Evolutionary conservation across 164 flowering plant species (phyloP).

Genomic region (Liriodendron chinense): DNA sequence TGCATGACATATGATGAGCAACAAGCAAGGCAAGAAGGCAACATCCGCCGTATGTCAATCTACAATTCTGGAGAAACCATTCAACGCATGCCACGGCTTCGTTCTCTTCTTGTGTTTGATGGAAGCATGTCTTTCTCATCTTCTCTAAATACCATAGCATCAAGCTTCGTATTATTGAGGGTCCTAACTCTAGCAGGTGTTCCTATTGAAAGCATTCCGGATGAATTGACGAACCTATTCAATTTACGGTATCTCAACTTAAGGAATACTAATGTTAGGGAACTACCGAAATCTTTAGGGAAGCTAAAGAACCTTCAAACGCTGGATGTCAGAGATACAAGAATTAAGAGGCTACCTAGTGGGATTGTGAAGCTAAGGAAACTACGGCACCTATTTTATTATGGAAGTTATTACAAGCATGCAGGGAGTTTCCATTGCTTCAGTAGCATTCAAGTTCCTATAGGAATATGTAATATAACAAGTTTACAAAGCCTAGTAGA

Average conservation of each 20-base stretch:
- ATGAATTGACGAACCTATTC: background rate
- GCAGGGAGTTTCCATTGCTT: too few relatives aligned
- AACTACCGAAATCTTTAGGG: background rate
- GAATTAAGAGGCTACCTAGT: background rate
- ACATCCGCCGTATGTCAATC: constrained; percentile 4
- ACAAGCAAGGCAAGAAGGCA: background rate
- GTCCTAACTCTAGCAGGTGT: background rate
- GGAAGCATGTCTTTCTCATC: background rate
- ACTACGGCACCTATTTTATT: background rate
- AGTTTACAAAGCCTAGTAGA: background rate
- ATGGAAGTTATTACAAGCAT: background rate
- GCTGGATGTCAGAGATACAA: background rate
- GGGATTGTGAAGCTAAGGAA: background rate
- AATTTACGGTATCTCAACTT: background rate
- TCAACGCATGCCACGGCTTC: background rate
- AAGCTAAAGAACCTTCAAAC: background rate
- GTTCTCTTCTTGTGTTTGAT: background rate
- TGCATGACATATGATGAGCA: background rate
- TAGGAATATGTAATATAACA: background rate
- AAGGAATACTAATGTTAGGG: background rate
- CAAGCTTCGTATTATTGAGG: background rate
- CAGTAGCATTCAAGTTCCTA: background rate
- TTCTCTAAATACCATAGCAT: background rate
- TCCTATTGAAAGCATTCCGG: background rate
- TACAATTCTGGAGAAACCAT: background rate